Base-by-base conservation (phyloP, 129 eudicot species). In the Tagetes erecta region DNA sequence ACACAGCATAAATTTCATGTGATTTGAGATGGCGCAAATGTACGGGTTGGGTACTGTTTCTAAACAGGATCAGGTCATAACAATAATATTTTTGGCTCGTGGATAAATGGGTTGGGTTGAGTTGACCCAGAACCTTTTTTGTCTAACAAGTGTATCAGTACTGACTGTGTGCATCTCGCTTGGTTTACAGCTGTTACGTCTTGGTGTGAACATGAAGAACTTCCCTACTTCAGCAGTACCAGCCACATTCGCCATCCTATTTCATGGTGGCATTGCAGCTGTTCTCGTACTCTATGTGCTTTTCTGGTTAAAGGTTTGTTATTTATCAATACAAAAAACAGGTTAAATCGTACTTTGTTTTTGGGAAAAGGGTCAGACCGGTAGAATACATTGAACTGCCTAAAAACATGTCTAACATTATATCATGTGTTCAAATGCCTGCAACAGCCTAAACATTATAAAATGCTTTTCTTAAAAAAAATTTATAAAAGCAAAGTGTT, bases 221-320 rank as follows among this genome's bases (percentile, higher is more conserved):
- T 87, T 90, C 78, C 98, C 96, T 38, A 87, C 81, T 36, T 74
- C 98, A 59, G 30, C 84, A 11, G 77, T 84, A n/a, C 87, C 95
- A 41, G 88, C 90, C 37, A 56, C 83, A 63, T 86, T 88, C 78
- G 91, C 98, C 74, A 67, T 83, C 55, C 87, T 87, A 47, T 93
- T 93, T 84, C 92, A 90, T 31, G 71, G 81, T 64, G 95, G 92
- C 78, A 87, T 93, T 75, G 98, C 87, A 72, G 95, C 95, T 30
- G 95, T 93, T 70, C 86, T 93, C 50, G 10, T 58, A 50, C 89
- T 93, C 51, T 93, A 90, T 13, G 76, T 67, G 9, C 76, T 90
- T 34, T 93, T 93, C 91, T 93, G 98, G 98, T 70, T 90, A 66
- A 93, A 90, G 98, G 98, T 93, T 31, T 44, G 86, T 64, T 53